Evolutionary conservation across 345 rosid species (phyloP).

Genomic region (Lepidium aucheri): DNA sequence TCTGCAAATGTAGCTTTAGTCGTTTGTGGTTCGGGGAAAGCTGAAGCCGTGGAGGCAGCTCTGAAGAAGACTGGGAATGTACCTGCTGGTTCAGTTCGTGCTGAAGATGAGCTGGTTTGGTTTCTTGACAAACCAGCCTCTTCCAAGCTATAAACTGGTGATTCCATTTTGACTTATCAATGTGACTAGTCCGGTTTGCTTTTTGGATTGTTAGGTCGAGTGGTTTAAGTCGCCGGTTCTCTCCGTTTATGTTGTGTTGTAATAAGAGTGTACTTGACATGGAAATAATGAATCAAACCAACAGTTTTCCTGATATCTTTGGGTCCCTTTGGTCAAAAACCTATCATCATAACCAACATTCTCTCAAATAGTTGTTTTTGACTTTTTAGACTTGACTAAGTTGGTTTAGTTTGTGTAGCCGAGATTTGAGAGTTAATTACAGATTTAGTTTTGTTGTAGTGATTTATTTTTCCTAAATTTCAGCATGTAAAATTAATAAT

Average conservation of each 20-base stretch:
- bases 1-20: conserved; percentile 66
- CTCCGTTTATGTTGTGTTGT: not conserved
- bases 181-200: conserved; percentile 7
- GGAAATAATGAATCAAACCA: not conserved
- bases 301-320: not conserved
- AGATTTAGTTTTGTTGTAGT: not conserved
- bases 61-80: conserved; percentile 32
- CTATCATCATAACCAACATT: not conserved
- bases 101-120: conserved; percentile 77
- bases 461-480: not conserved
- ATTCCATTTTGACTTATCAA: not conserved
- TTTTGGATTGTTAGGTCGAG: not conserved
- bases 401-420: not conserved
- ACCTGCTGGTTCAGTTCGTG: conserved; percentile 58
- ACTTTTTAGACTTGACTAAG: not conserved
- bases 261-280: conserved; percentile 6
- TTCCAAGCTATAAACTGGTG: conserved; percentile 43
- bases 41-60: conserved; percentile 46
- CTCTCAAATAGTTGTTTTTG: not conserved
- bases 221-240: conserved; percentile 5
- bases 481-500: not conserved
- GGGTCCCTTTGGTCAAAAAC: not conserved
- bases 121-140: conserved; percentile 75
- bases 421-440: not conserved
- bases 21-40: conserved; percentile 63